Conservation (phyloP, 768 basidiomycete species). For the Leccinum imitatum region DNA sequence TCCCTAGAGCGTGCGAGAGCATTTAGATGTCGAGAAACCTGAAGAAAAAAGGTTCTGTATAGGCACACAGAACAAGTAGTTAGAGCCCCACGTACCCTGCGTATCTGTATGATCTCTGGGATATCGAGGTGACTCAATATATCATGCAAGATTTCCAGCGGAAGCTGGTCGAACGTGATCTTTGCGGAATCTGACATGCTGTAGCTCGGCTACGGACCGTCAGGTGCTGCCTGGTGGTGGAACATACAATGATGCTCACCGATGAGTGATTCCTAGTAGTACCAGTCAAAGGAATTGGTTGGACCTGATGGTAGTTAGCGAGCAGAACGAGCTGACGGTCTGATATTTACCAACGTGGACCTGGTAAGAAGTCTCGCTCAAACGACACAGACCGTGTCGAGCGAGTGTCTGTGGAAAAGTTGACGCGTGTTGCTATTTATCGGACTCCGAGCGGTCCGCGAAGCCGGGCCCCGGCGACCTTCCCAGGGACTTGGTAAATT, state of each 20-base stretch:
- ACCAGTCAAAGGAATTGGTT: not conserved
- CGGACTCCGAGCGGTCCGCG: no score
- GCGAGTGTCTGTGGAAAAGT: not conserved
- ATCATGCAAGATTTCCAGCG: conserved; percentile 9
- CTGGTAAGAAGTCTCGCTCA: no score
- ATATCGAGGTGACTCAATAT: conserved; percentile 17
- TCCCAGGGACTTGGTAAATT: no score
- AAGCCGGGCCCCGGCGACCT: no score
- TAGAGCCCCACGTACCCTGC: conserved; percentile 9
- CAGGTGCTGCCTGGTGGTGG: no score
- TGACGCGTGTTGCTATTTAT: not conserved
- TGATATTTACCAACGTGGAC: no score
- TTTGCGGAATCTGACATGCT: not conserved
- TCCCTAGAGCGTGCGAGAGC: conserved; percentile 4
- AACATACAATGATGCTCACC: no score
- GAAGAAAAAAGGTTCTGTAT: not conserved
- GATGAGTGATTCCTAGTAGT: not conserved
- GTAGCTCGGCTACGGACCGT: no score
- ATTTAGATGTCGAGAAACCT: conserved; percentile 16
- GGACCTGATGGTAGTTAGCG: not conserved
- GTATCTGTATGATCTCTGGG: conserved; percentile 17
- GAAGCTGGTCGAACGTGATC: conserved; percentile 10
- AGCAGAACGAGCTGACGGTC: not conserved
- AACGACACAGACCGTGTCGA: not conserved
- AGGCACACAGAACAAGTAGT: not conserved